phyloP scores from a whole-genome alignment of 1,284 basidiomycete species.

The Flammula alnicola region DNA sequence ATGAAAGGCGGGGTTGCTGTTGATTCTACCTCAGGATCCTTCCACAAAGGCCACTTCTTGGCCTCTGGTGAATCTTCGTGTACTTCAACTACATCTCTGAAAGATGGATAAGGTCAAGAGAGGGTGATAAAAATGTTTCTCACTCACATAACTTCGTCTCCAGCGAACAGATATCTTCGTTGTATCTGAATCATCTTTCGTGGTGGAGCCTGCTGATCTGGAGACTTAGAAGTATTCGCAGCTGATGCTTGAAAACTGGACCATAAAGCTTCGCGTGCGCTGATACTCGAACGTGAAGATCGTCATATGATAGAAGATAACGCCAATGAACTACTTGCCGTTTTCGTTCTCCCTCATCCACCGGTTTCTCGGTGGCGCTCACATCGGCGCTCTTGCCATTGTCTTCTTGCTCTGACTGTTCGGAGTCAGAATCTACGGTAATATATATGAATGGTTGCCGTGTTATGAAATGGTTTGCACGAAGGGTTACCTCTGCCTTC shows the following conservation, averaged over 20 bases:
- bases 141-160: conserved; percentile 71
- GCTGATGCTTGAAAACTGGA: conserved; percentile 62
- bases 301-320: not conserved
- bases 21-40: conserved; percentile 27
- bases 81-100: conserved; percentile 75
- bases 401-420: conserved; percentile 25
- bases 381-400: conserved; percentile 22
- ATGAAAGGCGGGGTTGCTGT: conserved; percentile 12
- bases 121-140: not conserved
- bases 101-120: conserved; percentile 21
- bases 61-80: conserved; percentile 73
- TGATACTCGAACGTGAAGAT: conserved; percentile 27
- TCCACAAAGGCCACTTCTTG: conserved; percentile 69
- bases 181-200: conserved; percentile 63
- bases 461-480: not conserved
- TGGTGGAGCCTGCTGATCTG: conserved; percentile 20
- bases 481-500: conserved; percentile 40
- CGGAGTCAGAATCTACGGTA: conserved; percentile 36
- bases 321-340: conserved; percentile 36
- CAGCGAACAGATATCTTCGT: conserved; percentile 73
- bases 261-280: conserved; percentile 61
- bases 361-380: conserved; percentile 25
- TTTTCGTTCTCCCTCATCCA: conserved; percentile 46
- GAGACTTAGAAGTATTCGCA: conserved; percentile 12
- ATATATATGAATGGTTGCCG: conserved; percentile 6